A percentile compares a stretch with the other conserved stretches of the same genome.
Conservation (phyloP, 345 rosid genomes). For the Pistacia integerrima region DNA sequence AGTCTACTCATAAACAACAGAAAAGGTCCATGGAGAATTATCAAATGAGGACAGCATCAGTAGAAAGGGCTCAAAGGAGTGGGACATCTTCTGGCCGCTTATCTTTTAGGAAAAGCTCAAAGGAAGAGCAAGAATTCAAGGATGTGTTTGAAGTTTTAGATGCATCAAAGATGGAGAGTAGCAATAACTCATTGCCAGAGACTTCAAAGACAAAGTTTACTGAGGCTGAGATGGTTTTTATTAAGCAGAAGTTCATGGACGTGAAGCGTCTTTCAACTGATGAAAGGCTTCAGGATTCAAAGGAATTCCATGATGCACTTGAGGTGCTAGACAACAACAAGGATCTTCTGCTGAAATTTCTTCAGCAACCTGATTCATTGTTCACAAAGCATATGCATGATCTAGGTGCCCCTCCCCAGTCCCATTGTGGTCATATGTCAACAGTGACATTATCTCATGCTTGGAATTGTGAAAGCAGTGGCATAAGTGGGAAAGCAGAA, state of each 20-base stretch:
- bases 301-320: conserved; percentile 72
- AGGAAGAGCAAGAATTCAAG: conserved; percentile 81
- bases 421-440: conserved; percentile 45
- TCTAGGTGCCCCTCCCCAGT: conserved; percentile 44
- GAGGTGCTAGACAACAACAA: conserved; percentile 83
- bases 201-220: conserved; percentile 40
- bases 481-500: conserved; percentile 38
- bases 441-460: conserved; percentile 42
- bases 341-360: conserved; percentile 73
- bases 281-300: conserved; percentile 71
- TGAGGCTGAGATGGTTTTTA: conserved; percentile 74
- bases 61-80: conserved; percentile 42
- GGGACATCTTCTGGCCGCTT: conserved; percentile 41
- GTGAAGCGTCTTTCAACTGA: conserved; percentile 77
- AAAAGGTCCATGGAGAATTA: conserved; percentile 42
- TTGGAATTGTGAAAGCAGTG: conserved; percentile 28
- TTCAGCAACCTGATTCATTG: conserved; percentile 88
- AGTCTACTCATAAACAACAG: conserved; percentile 44
- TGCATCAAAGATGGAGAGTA: conserved; percentile 47
- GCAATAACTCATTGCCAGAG: conserved; percentile 33
- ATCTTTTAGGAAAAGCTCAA: conserved; percentile 68
- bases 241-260: conserved; percentile 70
- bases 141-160: conserved; percentile 96
- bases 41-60: conserved; percentile 23
- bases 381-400: conserved; percentile 80